Conservation (phyloP, 108 stramenopile species). For the Stephanodiscus minutulus region DNA sequence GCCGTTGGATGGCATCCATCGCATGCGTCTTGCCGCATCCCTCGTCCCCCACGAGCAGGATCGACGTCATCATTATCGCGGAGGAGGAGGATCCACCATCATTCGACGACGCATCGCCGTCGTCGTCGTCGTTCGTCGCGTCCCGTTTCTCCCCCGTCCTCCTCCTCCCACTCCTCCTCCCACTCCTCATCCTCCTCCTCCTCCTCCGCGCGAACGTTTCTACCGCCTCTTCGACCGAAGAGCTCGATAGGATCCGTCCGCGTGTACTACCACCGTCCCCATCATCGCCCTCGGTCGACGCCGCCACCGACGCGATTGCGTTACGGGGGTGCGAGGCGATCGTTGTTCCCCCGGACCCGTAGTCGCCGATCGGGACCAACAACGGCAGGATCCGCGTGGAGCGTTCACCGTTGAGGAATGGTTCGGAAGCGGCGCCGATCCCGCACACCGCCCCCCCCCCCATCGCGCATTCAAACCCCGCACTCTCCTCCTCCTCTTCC, state of each 20-base stretch:
- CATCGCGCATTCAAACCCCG: not conserved
- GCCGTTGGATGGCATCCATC: constrained; percentile 55
- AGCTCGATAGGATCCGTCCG: constrained; percentile 19
- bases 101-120: not conserved
- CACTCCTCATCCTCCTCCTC: too few species aligned
- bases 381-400: not conserved
- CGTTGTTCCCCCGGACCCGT: too few species aligned
- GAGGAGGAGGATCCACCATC: not conserved
- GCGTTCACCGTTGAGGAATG: constrained; percentile 14
- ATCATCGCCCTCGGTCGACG: not conserved
- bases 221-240: constrained; percentile 43
- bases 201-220: constrained; percentile 19
- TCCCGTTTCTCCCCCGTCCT: not conserved
- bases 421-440: not conserved
- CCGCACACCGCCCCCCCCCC: too few species aligned
- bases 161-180: not conserved
- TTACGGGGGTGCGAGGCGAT: too few species aligned
- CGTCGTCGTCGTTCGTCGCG: too few species aligned
- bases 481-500: constrained; percentile 1
- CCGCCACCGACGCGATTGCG: too few species aligned
- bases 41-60: constrained; percentile 63
- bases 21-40: constrained; percentile 78
- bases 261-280: not conserved
- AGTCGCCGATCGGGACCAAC: not conserved
- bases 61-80: constrained; percentile 30